Percentiles rank a stretch among this genome's conserved stretches.
These are phyloP conservation scores for Aspergillus sp. DNA, from an alignment of 2,329 filamentous ascomycete genomes.

Conservation along the genomic window DNA sequence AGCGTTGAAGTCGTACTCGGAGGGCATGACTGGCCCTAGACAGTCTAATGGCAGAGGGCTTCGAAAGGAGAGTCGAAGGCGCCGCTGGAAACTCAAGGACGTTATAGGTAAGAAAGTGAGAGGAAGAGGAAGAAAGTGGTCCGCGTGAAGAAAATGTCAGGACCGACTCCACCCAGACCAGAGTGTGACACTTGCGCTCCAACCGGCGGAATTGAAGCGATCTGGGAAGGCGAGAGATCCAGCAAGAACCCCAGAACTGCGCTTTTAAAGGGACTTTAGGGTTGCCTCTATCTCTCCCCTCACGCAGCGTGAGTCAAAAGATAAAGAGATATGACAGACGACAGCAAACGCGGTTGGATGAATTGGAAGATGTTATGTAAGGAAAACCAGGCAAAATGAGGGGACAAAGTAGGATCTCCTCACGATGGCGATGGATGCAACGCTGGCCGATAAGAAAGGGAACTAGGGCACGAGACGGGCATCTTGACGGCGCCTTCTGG, in stretches of 20 bases:
- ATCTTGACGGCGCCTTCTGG: neutral
- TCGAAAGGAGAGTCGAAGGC: neutral
- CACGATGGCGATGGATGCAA: conserved; percentile 11
- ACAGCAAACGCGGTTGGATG: conserved; percentile 3
- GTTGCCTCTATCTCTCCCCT: neutral
- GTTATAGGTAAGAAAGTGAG: neutral
- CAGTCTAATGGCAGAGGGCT: conserved; percentile 2
- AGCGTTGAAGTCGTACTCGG: conserved; percentile 17
- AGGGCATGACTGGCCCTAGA: conserved; percentile 25
- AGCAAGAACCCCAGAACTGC: neutral
- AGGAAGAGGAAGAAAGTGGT: conserved; percentile 4
- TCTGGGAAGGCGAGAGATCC: neutral
- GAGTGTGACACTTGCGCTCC: neutral
- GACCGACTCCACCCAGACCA: conserved; percentile 14
- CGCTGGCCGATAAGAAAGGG: conserved; percentile 5
- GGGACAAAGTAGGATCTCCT: conserved; percentile 1
- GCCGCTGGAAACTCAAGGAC: neutral
- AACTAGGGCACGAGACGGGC: neutral
- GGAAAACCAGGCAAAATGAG: conserved; percentile 13
- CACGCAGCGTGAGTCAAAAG: conserved; percentile 9
- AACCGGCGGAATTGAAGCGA: neutral
- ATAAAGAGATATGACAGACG: conserved; percentile 14
- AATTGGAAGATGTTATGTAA: conserved; percentile 25
- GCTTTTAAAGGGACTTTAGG: neutral
- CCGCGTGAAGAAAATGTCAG: conserved; percentile 10